Base-by-base conservation (phyloP, 345 rosid species). In the Citrus australasica region DNA sequence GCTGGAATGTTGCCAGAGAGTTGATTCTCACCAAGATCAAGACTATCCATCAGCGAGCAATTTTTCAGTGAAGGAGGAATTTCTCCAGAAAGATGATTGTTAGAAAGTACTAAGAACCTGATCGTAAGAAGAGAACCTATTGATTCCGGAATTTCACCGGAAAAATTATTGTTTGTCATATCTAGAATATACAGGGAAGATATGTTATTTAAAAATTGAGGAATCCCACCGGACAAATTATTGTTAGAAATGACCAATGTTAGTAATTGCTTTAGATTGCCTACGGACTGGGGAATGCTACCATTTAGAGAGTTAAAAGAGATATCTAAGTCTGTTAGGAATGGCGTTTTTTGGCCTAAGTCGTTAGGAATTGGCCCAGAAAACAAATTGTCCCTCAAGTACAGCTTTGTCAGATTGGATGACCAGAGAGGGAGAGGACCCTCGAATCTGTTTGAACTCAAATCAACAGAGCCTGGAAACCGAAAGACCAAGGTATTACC, bases 381-480 rank as follows among this genome's bases (percentile, higher is more conserved):
- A 76, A 79, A 67, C 9, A 46, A 3, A 60, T 76, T 79, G 21
- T 28, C 35, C 4, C 28, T 38, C 28, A 82, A 56, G 66, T 62
- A 63, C 46, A 76, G 17, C 42, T 10, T 38, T 1, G 70, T 71
- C 46, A 82, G 28, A 14, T 82, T 82, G 5, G 60, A 65, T 2
- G 74, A 65, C 59, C 62, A 71, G 63, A 61, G 63, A 0, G 85
- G 85, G 33, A 79, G 55, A 3, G 63, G 67, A 71, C 82, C 82
- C 35, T 74, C 66, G 35, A 82, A 82, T 9, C 19, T 7, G 75
- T 82, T 82, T 4, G 61, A 82, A 74, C 71, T 82, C 69, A 82
- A 77, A 77, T 77, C 84, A 73, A 68, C 61, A 16, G 46, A 25
- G 65, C 73, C 27, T 11, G 70, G 16, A 16, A 62, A 5, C 21